Conservation (phyloP, 306 rosid genomes). For the Cicer yamashitae region DNA sequence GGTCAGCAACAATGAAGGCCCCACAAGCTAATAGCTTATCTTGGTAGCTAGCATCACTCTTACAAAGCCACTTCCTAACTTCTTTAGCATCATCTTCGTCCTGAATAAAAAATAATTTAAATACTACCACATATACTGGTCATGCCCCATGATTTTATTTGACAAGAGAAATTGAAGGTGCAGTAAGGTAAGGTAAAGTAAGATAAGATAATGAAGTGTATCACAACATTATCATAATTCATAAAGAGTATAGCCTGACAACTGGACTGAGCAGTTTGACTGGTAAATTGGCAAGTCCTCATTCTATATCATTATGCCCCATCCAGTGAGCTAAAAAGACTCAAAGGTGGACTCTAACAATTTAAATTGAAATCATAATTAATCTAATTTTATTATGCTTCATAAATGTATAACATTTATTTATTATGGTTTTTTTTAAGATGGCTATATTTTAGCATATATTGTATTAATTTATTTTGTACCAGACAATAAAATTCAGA, state of each 20-base stretch:
- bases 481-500: slow-evolving; percentile 24
- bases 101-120: slow-evolving; percentile 60
- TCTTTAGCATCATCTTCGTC: slow-evolving; percentile 63
- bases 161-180: slow-evolving; percentile 22
- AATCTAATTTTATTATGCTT: neutral
- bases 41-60: slow-evolving; percentile 66
- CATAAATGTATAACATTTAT: neutral
- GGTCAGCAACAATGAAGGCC: slow-evolving; percentile 82
- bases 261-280: slow-evolving; percentile 16
- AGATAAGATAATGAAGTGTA: slow-evolving; percentile 1
- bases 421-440: neutral
- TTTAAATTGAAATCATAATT: neutral
- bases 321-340: slow-evolving; percentile 17
- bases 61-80: slow-evolving; percentile 75
- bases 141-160: slow-evolving; percentile 35
- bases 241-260: slow-evolving; percentile 4
- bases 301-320: slow-evolving; percentile 29
- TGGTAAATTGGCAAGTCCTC: neutral
- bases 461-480: neutral
- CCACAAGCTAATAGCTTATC: slow-evolving; percentile 97
- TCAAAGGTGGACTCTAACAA: slow-evolving; percentile 2
- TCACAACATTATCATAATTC: slow-evolving; percentile 8
- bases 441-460: neutral
- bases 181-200: neutral
- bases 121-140: slow-evolving; percentile 17